Evolutionary conservation across 129 eudicot species (phyloP).

Genomic region (Oenanthe sinensis): DNA sequence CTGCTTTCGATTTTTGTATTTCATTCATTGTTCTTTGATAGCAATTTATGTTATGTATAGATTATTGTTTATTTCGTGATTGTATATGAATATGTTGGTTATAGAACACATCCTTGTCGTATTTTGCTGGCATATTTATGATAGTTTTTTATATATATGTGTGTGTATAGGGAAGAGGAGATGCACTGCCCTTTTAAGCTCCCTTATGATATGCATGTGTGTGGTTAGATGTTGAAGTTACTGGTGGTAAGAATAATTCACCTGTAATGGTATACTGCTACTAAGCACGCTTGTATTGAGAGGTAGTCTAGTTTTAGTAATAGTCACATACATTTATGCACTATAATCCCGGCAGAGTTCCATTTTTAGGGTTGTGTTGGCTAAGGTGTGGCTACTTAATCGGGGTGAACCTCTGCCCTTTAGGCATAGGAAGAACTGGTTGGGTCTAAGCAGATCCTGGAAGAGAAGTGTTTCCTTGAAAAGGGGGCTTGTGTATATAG

Average conservation of each 20-base stretch:
- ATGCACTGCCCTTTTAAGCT: not conserved
- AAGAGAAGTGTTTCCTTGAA: no score
- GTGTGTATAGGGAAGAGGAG: no score
- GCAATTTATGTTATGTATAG: not conserved
- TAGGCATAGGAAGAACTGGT: no score
- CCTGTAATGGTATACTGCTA: not conserved
- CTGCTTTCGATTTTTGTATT: not conserved
- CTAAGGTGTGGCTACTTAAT: not conserved
- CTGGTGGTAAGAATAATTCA: not conserved
- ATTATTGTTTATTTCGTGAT: not conserved
- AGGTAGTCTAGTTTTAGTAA: not conserved
- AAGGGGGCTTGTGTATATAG: no score
- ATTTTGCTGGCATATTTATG: no score
- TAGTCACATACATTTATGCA: not conserved
- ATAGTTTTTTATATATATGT: no score
- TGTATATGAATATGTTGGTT: not conserved
- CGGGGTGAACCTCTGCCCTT: no score
- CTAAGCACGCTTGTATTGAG: not conserved
- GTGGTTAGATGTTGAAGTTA: not conserved
- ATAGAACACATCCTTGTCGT: no score
- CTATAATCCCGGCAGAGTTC: no score
- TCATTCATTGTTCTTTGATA: not conserved
- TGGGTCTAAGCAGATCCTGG: no score
- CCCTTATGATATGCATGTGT: not conserved
- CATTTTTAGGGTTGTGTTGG: not conserved